phyloP scores from a whole-genome alignment of 192 early-diverging fungal genomes.

The Backusella sp. region DNA sequence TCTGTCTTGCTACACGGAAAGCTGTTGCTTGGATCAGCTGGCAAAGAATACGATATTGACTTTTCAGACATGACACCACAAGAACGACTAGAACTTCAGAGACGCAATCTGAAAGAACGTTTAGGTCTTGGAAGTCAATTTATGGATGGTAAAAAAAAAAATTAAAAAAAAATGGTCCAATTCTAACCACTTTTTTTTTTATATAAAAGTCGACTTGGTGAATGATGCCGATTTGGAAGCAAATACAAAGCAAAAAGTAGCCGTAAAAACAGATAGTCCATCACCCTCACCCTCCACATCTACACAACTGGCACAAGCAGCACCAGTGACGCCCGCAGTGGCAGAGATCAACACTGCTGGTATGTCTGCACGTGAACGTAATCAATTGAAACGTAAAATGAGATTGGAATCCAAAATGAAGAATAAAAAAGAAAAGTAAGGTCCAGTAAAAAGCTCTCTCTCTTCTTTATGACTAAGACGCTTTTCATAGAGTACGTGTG shows the following conservation, averaged over 20 bases:
- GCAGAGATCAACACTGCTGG: slow-evolving; percentile 67
- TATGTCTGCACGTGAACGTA: slow-evolving; percentile 86
- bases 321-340: slow-evolving; percentile 34
- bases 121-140: slow-evolving; percentile 88
- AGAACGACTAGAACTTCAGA: slow-evolving; percentile 80
- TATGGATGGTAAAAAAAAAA: slow-evolving; percentile 64
- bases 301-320: slow-evolving; percentile 1
- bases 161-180: neutral
- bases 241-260: slow-evolving; percentile 5
- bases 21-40: slow-evolving; percentile 80
- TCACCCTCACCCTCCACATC: slow-evolving; percentile 21
- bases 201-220: slow-evolving; percentile 69
- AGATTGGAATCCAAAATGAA: slow-evolving; percentile 72
- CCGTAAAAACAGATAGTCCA: neutral
- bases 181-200: neutral
- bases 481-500: slow-evolving; percentile 43
- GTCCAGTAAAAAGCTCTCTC: slow-evolving; percentile 4
- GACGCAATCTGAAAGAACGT: slow-evolving; percentile 77
- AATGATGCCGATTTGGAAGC: slow-evolving; percentile 69
- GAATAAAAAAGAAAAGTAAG: slow-evolving; percentile 72
- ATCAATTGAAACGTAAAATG: slow-evolving; percentile 85
- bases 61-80: slow-evolving; percentile 73
- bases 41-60: slow-evolving; percentile 91
- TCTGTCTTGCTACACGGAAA: slow-evolving; percentile 77
- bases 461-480: neutral